Base-by-base conservation (phyloP, 495 filamentous ascomycete genomes). In the Aspergillus sparsus region DNA sequence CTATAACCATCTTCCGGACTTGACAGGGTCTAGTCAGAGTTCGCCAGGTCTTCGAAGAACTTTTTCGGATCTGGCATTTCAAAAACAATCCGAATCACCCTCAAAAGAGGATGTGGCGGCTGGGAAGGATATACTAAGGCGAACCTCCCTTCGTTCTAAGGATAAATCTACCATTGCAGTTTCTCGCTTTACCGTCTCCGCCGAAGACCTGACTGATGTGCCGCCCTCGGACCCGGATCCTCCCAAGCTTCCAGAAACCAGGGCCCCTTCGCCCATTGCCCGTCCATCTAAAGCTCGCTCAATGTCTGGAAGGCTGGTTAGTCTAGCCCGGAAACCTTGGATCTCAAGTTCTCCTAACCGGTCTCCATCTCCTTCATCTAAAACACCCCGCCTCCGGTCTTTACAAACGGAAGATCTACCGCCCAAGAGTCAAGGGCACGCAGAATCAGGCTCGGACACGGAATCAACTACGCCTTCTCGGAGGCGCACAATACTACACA, bases 291-390 rank as follows among this genome's bases (percentile, higher is more conserved):
- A 80, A 56, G 64, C 70, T 27, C 77, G 76, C 45, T 77, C 80
- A 5, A 82, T 87, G 66, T 86, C 87, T 6, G 86, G 85, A 44
- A 83, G 87, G 32, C 80, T 91, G 66, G 82, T 85, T 58, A 85
- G 77, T 59, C 80, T 90, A 62, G 85, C 87, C 11, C 83, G 82
- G 61, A 83, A 83, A 66, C 85, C 88, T 46, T 91, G 88, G 87
- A 82, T 83, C 12, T 74, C 83, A 8, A 74, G 72, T 45, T 88
- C 87, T 18, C 77, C 81, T 9, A 86, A 85, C 35, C 77, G 83
- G 47, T 86, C 87, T 6, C 84, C 85, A 5, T 87, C 84, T 18
- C 85, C 87, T 12, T 74, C 74, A 13, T 68, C 74, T 2, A 80
- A 76, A 60, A 68, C 66, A 45, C 51, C 66, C 8, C 73, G 78